phyloP scores from a whole-genome alignment of 305 asterid species.

The Solanum chacoense region DNA sequence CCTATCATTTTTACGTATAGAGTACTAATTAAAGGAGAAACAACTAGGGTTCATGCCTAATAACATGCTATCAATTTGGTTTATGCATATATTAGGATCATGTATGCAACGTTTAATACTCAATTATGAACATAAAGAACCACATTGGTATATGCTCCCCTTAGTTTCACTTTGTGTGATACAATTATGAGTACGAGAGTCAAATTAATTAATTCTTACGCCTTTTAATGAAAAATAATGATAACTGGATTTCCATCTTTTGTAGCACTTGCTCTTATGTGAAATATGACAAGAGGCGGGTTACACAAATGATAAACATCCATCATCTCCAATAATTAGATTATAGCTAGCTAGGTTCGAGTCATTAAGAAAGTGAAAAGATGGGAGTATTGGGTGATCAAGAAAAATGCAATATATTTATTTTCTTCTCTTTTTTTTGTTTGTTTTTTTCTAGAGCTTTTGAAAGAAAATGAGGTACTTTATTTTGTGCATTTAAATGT shows the following conservation, averaged over 20 bases:
- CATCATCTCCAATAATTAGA: too few species aligned
- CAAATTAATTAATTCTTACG: too few species aligned
- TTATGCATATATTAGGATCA: background rate
- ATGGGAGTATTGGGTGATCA: background rate
- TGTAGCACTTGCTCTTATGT: background rate
- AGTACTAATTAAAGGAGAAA: background rate
- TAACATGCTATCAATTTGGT: background rate
- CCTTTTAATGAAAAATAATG: background rate
- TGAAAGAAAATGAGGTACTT: background rate
- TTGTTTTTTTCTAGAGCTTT: too few species aligned
- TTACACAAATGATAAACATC: background rate
- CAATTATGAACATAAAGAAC: background rate
- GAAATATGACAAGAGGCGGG: background rate
- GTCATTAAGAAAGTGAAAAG: background rate
- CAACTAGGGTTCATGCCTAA: too few species aligned
- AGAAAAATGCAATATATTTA: background rate
- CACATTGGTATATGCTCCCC: background rate
- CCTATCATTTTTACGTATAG: background rate
- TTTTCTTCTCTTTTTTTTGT: background rate
- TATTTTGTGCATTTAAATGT: background rate
- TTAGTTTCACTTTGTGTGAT: background rate
- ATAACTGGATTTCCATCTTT: background rate
- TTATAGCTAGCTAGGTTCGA: background rate
- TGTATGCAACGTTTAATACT: background rate
- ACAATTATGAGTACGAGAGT: background rate